phyloP scores from a whole-genome alignment of 192 early-diverging fungal genomes.

The Backusella tuberculispora region DNA sequence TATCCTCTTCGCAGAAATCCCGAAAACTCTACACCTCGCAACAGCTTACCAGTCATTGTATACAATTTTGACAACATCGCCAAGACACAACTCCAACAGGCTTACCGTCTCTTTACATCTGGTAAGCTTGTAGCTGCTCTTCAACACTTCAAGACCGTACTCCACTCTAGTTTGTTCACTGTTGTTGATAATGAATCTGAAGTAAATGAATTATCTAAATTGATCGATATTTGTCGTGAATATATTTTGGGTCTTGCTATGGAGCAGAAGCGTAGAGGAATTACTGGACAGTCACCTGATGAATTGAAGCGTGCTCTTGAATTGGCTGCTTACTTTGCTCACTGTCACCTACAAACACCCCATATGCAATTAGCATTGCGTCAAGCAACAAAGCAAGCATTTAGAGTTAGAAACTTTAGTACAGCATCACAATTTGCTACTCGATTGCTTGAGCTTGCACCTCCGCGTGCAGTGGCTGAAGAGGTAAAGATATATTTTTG shows the following conservation, averaged over 20 bases:
- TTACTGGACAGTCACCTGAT: slow-evolving; percentile 60
- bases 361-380: slow-evolving; percentile 89
- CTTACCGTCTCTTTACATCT: slow-evolving; percentile 77
- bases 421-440: slow-evolving; percentile 89
- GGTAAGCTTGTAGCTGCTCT: slow-evolving; percentile 86
- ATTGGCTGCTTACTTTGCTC: slow-evolving; percentile 95
- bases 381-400: slow-evolving; percentile 85
- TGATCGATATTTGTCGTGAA: slow-evolving; percentile 84
- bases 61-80: slow-evolving; percentile 64
- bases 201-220: slow-evolving; percentile 73
- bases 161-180: slow-evolving; percentile 81
- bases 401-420: slow-evolving; percentile 82
- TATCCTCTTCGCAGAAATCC: slow-evolving; percentile 73
- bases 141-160: slow-evolving; percentile 70
- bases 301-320: slow-evolving; percentile 78
- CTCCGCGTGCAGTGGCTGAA: slow-evolving; percentile 73
- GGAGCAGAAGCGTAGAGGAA: slow-evolving; percentile 75
- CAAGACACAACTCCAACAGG: slow-evolving; percentile 77
- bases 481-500: slow-evolving; percentile 52
- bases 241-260: slow-evolving; percentile 91
- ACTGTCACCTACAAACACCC: slow-evolving; percentile 84
- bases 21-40: slow-evolving; percentile 54
- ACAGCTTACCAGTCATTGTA: slow-evolving; percentile 61
- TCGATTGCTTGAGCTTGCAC: slow-evolving; percentile 88
- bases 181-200: slow-evolving; percentile 68